Evolutionary conservation across 2,329 filamentous ascomycete species (phyloP), one percentile per base, ranked within the genome.

Genomic region (Trichoderma sp.): DNA sequence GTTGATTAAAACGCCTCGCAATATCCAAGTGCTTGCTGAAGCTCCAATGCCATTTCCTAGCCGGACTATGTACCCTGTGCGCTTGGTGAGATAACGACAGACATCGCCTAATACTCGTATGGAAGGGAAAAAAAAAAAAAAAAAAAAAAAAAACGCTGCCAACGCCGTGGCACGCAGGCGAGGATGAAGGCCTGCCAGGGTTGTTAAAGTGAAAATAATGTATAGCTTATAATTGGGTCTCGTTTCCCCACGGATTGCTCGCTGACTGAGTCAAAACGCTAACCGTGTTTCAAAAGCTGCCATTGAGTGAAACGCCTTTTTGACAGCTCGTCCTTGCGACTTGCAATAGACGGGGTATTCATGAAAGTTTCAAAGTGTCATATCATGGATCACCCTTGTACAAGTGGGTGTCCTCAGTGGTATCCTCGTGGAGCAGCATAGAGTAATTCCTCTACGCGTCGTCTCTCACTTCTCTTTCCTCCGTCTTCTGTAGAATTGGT

Each of bases 21-120:
- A 62, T 26, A 60, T 57, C 51, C 69, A 65, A 65, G 47, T 36
- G 61, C 61, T 71, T 60, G 69, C 36, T 60, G 47, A 58, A 63
- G 69, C 61, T 51, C 32, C 65, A 51, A 58, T 71, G 32, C 62
- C 69, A 62, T 67, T 30, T 67, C 34, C 43, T 51, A 7, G 57
- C 14, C 43, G 32, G 26, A 34, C 36, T 57, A 32, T 61, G 43
- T 69, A 69, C 47, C 28, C 47, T 64, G n/a, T 60, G 36, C 39
- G 39, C 28, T 70, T 18, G 28, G 14, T 61, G 39, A 62, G 57
- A 28, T 53, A 70, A 53, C 28, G 43, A 53, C 57, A 47, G 57
- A 58, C 21, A 36, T 32, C n/a, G 68, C 68, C 30, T 32, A 39
- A 39, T 15, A 24, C 11, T 53, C 47, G n/a, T 53, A 34, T 34